Evolutionary conservation across 768 basidiomycete genomes (phyloP).

Genomic region (Guyanaporus albipodus): DNA sequence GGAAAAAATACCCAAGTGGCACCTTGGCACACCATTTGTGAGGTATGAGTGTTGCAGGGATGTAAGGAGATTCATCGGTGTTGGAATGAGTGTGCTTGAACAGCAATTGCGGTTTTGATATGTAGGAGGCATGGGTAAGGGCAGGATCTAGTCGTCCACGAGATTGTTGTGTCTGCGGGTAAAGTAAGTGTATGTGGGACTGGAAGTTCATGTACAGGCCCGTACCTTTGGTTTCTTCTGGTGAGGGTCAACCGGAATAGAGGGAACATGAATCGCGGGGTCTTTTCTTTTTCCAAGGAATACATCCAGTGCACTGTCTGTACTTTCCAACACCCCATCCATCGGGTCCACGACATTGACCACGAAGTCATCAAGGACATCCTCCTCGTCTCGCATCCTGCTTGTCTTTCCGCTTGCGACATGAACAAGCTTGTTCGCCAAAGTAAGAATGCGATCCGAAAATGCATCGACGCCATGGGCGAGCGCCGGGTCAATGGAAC

Average conservation of each 20-base stretch:
- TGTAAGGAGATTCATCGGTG: constrained; percentile 53
- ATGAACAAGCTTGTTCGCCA: constrained; percentile 62
- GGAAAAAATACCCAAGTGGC: constrained; percentile 65
- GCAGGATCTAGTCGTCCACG: constrained; percentile 52
- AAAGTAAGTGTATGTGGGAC: constrained; percentile 6
- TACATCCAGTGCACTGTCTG: constrained; percentile 82
- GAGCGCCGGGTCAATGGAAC: constrained; percentile 73
- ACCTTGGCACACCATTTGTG: constrained; percentile 84
- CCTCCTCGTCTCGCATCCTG: constrained; percentile 62
- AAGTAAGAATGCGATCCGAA: constrained; percentile 57
- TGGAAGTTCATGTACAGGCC: neutral
- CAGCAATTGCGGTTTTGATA: constrained; percentile 76
- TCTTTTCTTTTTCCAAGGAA: constrained; percentile 66
- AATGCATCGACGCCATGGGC: constrained; percentile 68
- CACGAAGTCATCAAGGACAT: constrained; percentile 81
- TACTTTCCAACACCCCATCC: constrained; percentile 81
- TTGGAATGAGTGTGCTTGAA: constrained; percentile 67
- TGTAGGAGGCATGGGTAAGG: constrained; percentile 68
- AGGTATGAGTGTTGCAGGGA: constrained; percentile 50
- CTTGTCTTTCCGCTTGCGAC: constrained; percentile 40
- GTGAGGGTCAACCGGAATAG: constrained; percentile 17
- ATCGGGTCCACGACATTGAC: constrained; percentile 74
- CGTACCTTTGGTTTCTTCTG: constrained; percentile 33
- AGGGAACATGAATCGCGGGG: constrained; percentile 58
- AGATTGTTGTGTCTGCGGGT: constrained; percentile 31